Conservation (phyloP, 495 filamentous ascomycete genomes). For the Pyronema omphalodes region DNA sequence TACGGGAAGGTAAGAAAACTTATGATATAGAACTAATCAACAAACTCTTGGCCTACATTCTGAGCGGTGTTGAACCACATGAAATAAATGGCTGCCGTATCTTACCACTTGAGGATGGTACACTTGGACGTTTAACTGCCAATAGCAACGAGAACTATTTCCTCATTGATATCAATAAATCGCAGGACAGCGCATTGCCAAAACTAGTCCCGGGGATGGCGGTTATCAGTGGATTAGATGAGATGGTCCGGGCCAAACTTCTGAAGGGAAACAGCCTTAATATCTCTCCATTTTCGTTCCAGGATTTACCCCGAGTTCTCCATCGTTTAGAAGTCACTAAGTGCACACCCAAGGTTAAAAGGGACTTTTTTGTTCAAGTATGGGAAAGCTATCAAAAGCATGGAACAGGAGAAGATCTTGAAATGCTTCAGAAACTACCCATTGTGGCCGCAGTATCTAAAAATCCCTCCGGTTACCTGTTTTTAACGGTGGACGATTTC, state of each 20-base stretch:
- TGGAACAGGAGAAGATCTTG: neutral
- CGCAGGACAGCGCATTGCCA: no score
- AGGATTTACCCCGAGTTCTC: neutral
- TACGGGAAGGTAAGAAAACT: neutral
- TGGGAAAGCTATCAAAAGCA: neutral
- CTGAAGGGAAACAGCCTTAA: neutral
- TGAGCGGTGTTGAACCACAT: neutral
- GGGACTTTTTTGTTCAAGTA: neutral
- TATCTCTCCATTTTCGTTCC: neutral
- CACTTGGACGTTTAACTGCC: neutral
- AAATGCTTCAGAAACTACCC: neutral
- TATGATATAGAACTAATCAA: neutral
- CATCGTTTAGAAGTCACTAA: neutral
- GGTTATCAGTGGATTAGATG: neutral
- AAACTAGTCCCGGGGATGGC: neutral
- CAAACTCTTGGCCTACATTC: neutral
- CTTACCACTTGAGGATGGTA: neutral
- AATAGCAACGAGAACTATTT: neutral
- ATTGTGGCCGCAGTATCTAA: neutral
- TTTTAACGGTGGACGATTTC: slow-evolving; percentile 1
- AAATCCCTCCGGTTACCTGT: neutral
- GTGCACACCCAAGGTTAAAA: neutral
- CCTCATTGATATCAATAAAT: no score
- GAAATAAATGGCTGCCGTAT: neutral
- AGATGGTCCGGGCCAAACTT: neutral